Conservation (phyloP, 2,329 filamentous ascomycete genomes). For the Thelonectria discophora region DNA sequence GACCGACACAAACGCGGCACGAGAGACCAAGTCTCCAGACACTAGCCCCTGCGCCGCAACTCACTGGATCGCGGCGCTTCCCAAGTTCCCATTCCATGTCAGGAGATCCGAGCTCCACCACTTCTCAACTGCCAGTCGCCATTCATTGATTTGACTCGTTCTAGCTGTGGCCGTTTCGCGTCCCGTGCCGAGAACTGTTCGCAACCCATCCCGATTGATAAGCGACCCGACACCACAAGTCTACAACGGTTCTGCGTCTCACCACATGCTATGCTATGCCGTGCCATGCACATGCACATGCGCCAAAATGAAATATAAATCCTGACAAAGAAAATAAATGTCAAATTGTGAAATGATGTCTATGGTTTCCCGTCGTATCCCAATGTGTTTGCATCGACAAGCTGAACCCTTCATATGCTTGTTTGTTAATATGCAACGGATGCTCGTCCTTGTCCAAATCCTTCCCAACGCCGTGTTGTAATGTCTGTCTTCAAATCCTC, state of each 20-base stretch:
- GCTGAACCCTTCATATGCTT: constrained; percentile 22
- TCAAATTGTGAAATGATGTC: constrained; percentile 12
- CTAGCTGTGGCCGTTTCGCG: constrained; percentile 17
- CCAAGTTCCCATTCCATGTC: constrained; percentile 5
- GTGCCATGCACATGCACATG: too few species aligned
- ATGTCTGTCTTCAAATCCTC: constrained; percentile 11
- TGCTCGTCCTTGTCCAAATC: constrained; percentile 25
- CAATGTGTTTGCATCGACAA: constrained; percentile 20
- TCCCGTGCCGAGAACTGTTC: constrained; percentile 21
- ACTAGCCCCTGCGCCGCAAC: constrained; percentile 20
- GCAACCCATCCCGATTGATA: constrained; percentile 9
- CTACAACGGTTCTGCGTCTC: too few species aligned
- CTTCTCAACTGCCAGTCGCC: neutral
- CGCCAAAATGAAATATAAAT: neutral
- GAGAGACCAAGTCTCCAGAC: neutral
- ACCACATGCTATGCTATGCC: too few species aligned
- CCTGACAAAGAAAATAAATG: constrained; percentile 4
- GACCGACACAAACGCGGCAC: neutral
- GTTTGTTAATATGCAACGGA: constrained; percentile 23
- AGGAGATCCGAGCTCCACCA: constrained; percentile 29
- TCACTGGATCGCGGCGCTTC: constrained; percentile 38
- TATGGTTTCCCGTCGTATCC: constrained; percentile 13
- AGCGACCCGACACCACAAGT: too few species aligned
- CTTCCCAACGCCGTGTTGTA: constrained; percentile 31
- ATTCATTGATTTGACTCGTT: neutral